phyloP scores from a whole-genome alignment of 306 rosid genomes.

The Prunus fruticosa region DNA sequence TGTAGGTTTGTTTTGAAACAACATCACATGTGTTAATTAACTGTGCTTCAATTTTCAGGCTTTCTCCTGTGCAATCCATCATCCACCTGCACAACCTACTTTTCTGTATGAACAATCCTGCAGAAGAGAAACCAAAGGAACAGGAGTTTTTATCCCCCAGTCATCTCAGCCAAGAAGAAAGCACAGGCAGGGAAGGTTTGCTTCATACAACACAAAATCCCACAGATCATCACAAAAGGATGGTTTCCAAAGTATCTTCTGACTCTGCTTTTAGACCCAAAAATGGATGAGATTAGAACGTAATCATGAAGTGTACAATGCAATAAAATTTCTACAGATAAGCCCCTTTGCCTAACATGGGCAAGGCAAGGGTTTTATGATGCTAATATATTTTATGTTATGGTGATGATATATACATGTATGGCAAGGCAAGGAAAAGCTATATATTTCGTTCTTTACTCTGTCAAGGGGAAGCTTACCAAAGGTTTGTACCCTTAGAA shows the following conservation, averaged over 20 bases:
- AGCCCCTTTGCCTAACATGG: constrained; percentile 14
- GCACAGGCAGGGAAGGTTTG: constrained; percentile 49
- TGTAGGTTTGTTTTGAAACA: not conserved
- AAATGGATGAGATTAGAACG: constrained; percentile 29
- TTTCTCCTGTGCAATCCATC: constrained; percentile 38
- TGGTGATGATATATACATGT: constrained; percentile 45
- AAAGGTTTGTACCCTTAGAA: constrained; percentile 39
- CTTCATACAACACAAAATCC: constrained; percentile 42
- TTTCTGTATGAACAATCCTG: constrained; percentile 33
- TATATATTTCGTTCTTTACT: constrained; percentile 16
- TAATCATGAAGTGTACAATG: constrained; percentile 2
- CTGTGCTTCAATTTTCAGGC: constrained; percentile 31
- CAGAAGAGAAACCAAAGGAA: constrained; percentile 72
- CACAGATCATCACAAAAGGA: constrained; percentile 38
- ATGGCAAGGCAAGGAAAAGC: constrained; percentile 25
- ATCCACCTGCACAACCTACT: constrained; percentile 37
- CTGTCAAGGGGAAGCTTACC: constrained; percentile 43
- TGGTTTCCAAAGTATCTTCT: constrained; percentile 45
- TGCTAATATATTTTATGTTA: constrained; percentile 11
- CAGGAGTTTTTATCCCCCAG: constrained; percentile 84
- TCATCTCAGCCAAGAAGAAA: constrained; percentile 57
- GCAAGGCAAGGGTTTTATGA: constrained; percentile 38
- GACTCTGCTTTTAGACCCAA: constrained; percentile 32
- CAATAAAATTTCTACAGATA: constrained; percentile 28
- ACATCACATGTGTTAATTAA: not conserved